Evolutionary conservation across 129 eudicot species (phyloP).

Genomic region (Artemisia argyi): DNA sequence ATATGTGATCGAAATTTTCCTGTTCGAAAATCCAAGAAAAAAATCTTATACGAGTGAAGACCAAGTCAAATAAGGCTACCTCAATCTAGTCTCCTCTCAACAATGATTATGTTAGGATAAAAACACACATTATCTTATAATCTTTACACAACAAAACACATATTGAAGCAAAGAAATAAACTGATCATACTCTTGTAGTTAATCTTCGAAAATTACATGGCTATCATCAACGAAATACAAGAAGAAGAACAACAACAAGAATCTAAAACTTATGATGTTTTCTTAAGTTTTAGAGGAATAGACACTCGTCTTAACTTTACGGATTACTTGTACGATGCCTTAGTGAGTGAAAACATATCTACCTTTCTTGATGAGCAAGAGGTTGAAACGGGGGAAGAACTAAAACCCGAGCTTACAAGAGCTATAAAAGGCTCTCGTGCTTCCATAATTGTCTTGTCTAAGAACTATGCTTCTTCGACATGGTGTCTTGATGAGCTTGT

Average conservation of each 20-base stretch:
- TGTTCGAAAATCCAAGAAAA: too few relatives aligned
- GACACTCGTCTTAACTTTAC: constrained; percentile 1
- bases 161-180: too few relatives aligned
- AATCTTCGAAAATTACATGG: too few relatives aligned
- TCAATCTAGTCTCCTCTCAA: too few relatives aligned
- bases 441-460: background rate
- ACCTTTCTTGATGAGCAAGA: constrained; percentile 15
- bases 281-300: constrained; percentile 1
- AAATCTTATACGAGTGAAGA: too few relatives aligned
- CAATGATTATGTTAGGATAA: too few relatives aligned
- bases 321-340: background rate
- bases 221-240: too few relatives aligned
- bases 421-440: constrained; percentile 1
- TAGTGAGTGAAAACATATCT: background rate
- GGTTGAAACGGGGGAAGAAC: constrained; percentile 2
- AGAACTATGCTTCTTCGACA: background rate
- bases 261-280: constrained; percentile 1
- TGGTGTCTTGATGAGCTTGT: constrained; percentile 10
- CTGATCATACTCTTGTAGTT: too few relatives aligned
- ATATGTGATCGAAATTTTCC: too few relatives aligned
- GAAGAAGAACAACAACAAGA: background rate
- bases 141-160: too few relatives aligned
- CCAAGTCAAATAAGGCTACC: too few relatives aligned
- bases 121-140: too few relatives aligned
- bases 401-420: background rate